These are phyloP conservation scores for Rhizopus microsporus DNA, from an alignment of 371 early-diverging fungal species.

Conservation along the genomic window DNA sequence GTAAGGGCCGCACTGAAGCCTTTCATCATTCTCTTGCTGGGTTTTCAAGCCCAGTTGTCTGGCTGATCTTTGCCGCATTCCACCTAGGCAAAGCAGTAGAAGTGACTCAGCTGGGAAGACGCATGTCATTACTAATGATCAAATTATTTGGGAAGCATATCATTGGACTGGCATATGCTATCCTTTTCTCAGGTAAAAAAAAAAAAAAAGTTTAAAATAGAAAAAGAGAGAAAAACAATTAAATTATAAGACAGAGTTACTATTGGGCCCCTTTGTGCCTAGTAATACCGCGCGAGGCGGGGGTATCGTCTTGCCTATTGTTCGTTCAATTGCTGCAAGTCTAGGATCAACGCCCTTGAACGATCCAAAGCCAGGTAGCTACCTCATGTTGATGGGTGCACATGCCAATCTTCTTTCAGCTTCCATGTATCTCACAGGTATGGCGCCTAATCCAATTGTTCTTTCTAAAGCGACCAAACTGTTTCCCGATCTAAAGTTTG, in stretches of 20 bases:
- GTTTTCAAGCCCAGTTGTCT: slow-evolving; percentile 62
- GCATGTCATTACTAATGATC: slow-evolving; percentile 60
- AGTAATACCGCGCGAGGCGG: slow-evolving; percentile 79
- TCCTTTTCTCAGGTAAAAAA: slow-evolving; percentile 50
- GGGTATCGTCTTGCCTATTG: slow-evolving; percentile 70
- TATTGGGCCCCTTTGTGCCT: slow-evolving; percentile 71
- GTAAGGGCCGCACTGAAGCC: slow-evolving; percentile 56
- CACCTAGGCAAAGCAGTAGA: slow-evolving; percentile 71
- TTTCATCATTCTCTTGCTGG: slow-evolving; percentile 61
- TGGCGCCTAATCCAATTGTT: slow-evolving; percentile 72
- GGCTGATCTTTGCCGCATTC: slow-evolving; percentile 74
- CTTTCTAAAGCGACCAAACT: slow-evolving; percentile 51
- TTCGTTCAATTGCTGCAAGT: slow-evolving; percentile 59
- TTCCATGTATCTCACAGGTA: slow-evolving; percentile 68
- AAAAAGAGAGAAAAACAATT: neutral
- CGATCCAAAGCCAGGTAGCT: slow-evolving; percentile 46
- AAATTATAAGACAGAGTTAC: slow-evolving; percentile 42
- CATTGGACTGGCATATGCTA: slow-evolving; percentile 63
- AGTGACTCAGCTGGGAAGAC: slow-evolving; percentile 58
- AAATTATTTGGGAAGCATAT: slow-evolving; percentile 54
- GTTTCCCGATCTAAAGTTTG: slow-evolving; percentile 56
- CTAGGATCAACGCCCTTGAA: slow-evolving; percentile 45
- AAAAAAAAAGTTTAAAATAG: neutral
- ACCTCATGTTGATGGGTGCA: slow-evolving; percentile 55
- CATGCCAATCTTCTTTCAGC: slow-evolving; percentile 69